A percentile compares a stretch with the other conserved stretches of the same genome.
Evolutionary conservation across 2,329 filamentous ascomycete species (phyloP).

Genomic region (Microsporum canis): DNA sequence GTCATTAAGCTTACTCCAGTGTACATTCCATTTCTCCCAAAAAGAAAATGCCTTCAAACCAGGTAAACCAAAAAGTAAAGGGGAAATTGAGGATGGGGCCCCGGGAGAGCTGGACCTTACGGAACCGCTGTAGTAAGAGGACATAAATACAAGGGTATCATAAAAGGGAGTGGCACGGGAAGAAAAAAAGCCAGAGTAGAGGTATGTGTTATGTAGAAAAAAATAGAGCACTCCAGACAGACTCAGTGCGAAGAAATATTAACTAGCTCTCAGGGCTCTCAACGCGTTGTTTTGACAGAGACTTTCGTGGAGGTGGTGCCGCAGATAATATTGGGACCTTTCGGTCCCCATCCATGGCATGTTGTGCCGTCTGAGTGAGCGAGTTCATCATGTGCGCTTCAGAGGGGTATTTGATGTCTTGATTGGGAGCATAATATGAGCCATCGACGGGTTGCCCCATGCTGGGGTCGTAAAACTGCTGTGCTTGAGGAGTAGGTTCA

Average conservation of each 20-base stretch:
- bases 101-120: background rate
- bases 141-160: background rate
- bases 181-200: background rate
- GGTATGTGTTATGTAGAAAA: background rate
- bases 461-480: background rate
- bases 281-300: constrained; percentile 2
- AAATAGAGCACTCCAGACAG: background rate
- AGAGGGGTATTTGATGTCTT: constrained; percentile 13
- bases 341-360: constrained; percentile 1
- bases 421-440: background rate
- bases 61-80: background rate
- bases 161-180: background rate
- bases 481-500: constrained; percentile 1
- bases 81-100: background rate
- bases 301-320: constrained; percentile 10
- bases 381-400: constrained; percentile 12
- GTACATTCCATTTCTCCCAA: background rate
- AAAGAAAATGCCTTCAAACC: background rate
- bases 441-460: constrained; percentile 1
- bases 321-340: constrained; percentile 14
- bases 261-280: background rate
- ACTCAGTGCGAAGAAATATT: background rate
- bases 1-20: background rate
- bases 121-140: background rate
- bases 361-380: constrained; percentile 4